These are phyloP conservation scores for Ophiostoma pallidulum DNA, from an alignment of 2,329 filamentous ascomycete genomes.

Conservation along the genomic window DNA sequence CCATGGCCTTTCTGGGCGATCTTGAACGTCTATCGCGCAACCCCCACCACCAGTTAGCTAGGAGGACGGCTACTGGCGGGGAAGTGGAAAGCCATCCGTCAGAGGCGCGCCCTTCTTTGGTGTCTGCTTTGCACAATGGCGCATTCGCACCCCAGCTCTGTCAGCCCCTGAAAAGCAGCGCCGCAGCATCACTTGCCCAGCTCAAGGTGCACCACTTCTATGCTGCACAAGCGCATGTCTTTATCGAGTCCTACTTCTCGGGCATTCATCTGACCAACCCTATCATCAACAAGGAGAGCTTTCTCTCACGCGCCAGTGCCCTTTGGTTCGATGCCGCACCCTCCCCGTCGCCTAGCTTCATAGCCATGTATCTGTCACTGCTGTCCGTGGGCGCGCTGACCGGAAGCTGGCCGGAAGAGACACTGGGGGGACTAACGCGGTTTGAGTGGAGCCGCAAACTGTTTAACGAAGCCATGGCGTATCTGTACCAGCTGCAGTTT, in stretches of 20 bases:
- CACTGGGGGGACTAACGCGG: not conserved
- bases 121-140: not conserved
- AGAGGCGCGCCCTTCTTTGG: not conserved
- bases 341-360: not conserved
- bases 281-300: not conserved
- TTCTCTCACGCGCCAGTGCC: not conserved
- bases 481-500: not conserved
- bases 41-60: not conserved
- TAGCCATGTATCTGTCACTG: not conserved
- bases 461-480: not conserved
- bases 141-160: not conserved
- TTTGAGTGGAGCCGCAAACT: slow-evolving; percentile 2
- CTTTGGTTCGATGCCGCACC: not conserved
- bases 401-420: not conserved
- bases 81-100: too few relatives aligned
- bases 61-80: too few relatives aligned
- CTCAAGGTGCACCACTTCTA: not conserved
- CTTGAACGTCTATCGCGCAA: not conserved
- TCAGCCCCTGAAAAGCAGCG: too few relatives aligned
- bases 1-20: not conserved
- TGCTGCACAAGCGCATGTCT: not conserved
- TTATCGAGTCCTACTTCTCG: not conserved
- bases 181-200: not conserved
- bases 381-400: not conserved
- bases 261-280: not conserved